phyloP scores from a whole-genome alignment of 305 asterid genomes.

The Plantago rigida region DNA sequence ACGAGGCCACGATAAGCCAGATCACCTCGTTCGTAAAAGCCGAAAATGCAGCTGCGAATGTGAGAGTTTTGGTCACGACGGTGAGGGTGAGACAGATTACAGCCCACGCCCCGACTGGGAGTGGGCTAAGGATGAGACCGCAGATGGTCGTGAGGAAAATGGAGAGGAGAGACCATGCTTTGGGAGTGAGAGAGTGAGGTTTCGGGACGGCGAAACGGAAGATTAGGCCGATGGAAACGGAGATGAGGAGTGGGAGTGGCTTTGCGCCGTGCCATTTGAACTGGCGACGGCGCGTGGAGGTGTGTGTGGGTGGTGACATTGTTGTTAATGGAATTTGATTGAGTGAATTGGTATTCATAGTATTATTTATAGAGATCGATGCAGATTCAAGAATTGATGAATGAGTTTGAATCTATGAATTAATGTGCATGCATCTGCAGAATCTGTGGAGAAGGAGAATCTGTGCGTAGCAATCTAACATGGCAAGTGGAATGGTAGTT shows the following conservation, averaged over 20 bases:
- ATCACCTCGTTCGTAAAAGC: constrained; percentile 75
- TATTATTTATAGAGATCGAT: too few species aligned
- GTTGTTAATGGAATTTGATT: neutral
- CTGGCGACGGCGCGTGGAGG: constrained; percentile 15
- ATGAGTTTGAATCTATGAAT: too few species aligned
- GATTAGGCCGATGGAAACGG: constrained; percentile 49
- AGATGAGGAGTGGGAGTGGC: constrained; percentile 42
- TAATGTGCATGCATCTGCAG: too few species aligned
- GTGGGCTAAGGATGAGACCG: constrained; percentile 60
- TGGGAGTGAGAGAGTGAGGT: constrained; percentile 38
- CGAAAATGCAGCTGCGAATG: constrained; percentile 59
- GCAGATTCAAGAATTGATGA: too few species aligned
- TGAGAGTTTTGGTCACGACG: constrained; percentile 50
- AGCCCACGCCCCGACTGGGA: constrained; percentile 84
- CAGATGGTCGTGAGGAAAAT: constrained; percentile 62
- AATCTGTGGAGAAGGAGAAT: too few species aligned
- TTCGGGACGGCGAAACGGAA: constrained; percentile 67
- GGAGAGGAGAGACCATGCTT: constrained; percentile 80
- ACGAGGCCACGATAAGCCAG: constrained; percentile 69
- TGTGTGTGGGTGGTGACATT: constrained; percentile 22
- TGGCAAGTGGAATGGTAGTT: too few species aligned
- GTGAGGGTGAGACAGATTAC: constrained; percentile 48
- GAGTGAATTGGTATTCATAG: neutral
- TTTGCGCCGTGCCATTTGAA: constrained; percentile 52
- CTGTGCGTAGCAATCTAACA: too few species aligned